Base-by-base conservation (phyloP, 192 early-diverging fungal genomes). In the Oehlia diaphana region DNA sequence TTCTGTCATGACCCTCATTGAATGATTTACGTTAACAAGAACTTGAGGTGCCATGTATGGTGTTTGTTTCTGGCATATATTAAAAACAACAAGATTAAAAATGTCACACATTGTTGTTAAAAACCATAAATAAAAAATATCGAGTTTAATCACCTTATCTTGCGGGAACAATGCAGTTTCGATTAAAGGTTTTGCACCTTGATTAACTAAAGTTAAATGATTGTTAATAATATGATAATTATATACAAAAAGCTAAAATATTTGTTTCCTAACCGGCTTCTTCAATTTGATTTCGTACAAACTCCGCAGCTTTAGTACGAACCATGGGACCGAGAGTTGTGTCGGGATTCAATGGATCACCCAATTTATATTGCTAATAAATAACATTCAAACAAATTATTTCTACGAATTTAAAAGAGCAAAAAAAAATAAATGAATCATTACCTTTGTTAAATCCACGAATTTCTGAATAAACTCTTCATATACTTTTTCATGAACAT, bases 301-400 rank as follows among this genome's bases (percentile, higher is more conserved):
- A 82, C 16, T 93, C 87, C 1, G 94, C 94, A n/a, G 90, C 86
- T 50, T 86, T 85, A 3, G 87, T 76, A 50, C 88, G 89, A 31
- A 93, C 91, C 87, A 96, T 91, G 16, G 93, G 94, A 14, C 95
- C 95, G 50, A 96, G 83, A 28, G 90, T 94, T 1, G 90, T 89
- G 2, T 86, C 86, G 4, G 81, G 74, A 35, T 91, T 85, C 33
- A 88, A 74, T 23, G 95, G 92, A 75, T 91, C 82, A 6, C 95
- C 95, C 23, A 94, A 87, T 12, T 86, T 87, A 81, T 94, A 96
- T 53, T 83, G 81, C 84, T 91, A 73, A 9, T 44, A 7, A 79
- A 14, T 9, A 28, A 76, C n/a, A 8, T 26, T 71, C 2, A 16
- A 35, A 39, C 5, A 39, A 9, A 65, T 28, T 67, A 31, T 35